Percentiles rank a stretch among this genome's conserved stretches.
Evolutionary conservation across 371 early-diverging fungal genomes (phyloP).

Genomic region (Circinella minor): DNA sequence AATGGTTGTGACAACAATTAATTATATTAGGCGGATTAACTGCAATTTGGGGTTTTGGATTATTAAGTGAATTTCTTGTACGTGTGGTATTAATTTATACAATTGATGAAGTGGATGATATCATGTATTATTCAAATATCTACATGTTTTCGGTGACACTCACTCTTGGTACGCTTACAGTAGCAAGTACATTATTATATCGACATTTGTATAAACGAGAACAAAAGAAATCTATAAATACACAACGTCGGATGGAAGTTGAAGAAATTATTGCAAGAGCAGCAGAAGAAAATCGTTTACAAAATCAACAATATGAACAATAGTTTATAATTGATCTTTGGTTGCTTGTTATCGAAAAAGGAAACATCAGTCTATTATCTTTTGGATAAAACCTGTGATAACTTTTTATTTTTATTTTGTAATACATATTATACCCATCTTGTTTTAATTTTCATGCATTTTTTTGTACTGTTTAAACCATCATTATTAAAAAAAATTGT

Average conservation of each 20-base stretch:
- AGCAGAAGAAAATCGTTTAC: conserved; percentile 7
- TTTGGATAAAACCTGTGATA: too few relatives aligned
- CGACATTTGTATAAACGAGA: conserved; percentile 43
- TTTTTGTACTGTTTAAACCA: too few relatives aligned
- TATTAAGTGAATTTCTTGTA: conserved; percentile 52
- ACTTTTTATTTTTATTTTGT: too few relatives aligned
- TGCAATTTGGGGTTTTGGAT: conserved; percentile 44
- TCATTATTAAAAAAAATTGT: too few relatives aligned
- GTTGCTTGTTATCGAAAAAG: too few relatives aligned
- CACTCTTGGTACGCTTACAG: conserved; percentile 31
- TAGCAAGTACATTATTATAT: conserved; percentile 33
- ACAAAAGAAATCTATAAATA: conserved; percentile 31
- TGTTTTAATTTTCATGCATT: too few relatives aligned
- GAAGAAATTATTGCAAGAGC: conserved; percentile 32
- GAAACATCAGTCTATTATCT: too few relatives aligned
- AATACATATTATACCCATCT: too few relatives aligned
- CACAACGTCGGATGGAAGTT: conserved; percentile 36
- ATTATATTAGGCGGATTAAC: conserved; percentile 24
- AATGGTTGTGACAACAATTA: too few relatives aligned
- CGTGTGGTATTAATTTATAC: conserved; percentile 40
- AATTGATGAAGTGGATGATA: conserved; percentile 43
- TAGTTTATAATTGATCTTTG: background rate
- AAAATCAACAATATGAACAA: background rate
- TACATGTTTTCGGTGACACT: conserved; percentile 42
- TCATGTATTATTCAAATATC: conserved; percentile 47